These are phyloP conservation scores for Teratosphaeria epicoccoides DNA, from an alignment of 2,329 filamentous ascomycete species.

Conservation along the genomic window DNA sequence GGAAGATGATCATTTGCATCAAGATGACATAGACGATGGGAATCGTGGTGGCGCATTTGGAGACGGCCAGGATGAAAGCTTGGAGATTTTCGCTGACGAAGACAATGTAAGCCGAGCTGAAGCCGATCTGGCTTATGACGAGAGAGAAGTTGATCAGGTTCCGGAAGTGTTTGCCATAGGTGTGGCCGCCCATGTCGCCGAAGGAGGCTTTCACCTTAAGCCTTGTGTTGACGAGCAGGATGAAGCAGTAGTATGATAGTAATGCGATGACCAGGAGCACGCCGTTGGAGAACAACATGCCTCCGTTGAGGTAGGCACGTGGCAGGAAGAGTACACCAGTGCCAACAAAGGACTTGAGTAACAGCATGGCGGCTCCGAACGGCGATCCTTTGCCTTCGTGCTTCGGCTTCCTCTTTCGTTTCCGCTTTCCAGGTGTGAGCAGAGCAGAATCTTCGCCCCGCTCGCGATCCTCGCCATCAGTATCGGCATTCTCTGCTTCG, in stretches of 20 bases:
- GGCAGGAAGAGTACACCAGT: conserved; percentile 91
- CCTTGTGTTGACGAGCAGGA: conserved; percentile 78
- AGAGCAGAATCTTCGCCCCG: conserved; percentile 83
- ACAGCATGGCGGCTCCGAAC: conserved; percentile 67
- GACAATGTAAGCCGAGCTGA: conserved; percentile 90
- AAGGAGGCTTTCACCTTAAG: conserved; percentile 86
- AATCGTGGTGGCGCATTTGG: conserved; percentile 74
- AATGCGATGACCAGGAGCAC: conserved; percentile 77
- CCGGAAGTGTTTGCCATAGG: conserved; percentile 87
- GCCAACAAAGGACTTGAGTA: conserved; percentile 96
- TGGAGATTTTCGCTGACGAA: conserved; percentile 94
- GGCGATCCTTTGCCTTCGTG: conserved; percentile 67
- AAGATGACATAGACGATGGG: conserved; percentile 83
- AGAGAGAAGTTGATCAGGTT: conserved; percentile 81
- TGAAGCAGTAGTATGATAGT: conserved; percentile 95
- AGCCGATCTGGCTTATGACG: conserved; percentile 89
- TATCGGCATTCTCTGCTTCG: conserved; percentile 44
- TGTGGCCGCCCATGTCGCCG: conserved; percentile 84
- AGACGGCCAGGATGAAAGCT: conserved; percentile 85
- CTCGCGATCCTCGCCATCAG: conserved; percentile 47
- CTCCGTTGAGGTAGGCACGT: conserved; percentile 86
- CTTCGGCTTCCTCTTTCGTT: conserved; percentile 65
- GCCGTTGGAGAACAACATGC: conserved; percentile 91
- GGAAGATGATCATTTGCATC: conserved; percentile 89
- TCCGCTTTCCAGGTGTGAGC: conserved; percentile 56